Conservation (phyloP, 768 basidiomycete genomes). For the Krasilnikovozyma curviuscula region DNA sequence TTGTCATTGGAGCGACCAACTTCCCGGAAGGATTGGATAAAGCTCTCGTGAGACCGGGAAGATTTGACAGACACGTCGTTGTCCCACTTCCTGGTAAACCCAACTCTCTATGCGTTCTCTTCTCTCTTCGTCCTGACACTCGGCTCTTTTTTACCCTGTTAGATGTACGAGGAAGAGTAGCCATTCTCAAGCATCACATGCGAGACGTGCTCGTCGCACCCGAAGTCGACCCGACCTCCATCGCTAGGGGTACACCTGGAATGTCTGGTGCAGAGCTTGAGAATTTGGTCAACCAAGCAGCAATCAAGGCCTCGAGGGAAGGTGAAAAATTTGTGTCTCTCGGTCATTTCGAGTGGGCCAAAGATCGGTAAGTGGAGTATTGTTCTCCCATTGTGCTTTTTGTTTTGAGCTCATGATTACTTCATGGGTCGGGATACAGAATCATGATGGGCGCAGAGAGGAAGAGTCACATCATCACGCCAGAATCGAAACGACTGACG, state of each 20-base stretch:
- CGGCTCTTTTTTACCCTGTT: conserved; percentile 71
- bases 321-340: conserved; percentile 48
- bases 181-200: conserved; percentile 85
- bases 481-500: conserved; percentile 67
- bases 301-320: conserved; percentile 82
- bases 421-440: conserved; percentile 48
- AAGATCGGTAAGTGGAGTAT: conserved; percentile 32
- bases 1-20: conserved; percentile 78
- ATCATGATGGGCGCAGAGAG: conserved; percentile 95
- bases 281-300: conserved; percentile 90
- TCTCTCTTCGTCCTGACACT: neutral
- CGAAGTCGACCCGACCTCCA: conserved; percentile 67
- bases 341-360: conserved; percentile 95
- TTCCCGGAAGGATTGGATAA: conserved; percentile 90
- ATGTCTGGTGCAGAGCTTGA: conserved; percentile 75
- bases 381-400: neutral
- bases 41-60: conserved; percentile 84
- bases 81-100: conserved; percentile 11
- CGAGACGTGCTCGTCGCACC: conserved; percentile 45
- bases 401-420: neutral
- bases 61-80: conserved; percentile 62
- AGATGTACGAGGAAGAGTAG: conserved; percentile 80
- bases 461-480: conserved; percentile 69
- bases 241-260: conserved; percentile 85
- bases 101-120: neutral